phyloP scores from a whole-genome alignment of 257 asterid genomes.

The Gentiana dahurica region DNA sequence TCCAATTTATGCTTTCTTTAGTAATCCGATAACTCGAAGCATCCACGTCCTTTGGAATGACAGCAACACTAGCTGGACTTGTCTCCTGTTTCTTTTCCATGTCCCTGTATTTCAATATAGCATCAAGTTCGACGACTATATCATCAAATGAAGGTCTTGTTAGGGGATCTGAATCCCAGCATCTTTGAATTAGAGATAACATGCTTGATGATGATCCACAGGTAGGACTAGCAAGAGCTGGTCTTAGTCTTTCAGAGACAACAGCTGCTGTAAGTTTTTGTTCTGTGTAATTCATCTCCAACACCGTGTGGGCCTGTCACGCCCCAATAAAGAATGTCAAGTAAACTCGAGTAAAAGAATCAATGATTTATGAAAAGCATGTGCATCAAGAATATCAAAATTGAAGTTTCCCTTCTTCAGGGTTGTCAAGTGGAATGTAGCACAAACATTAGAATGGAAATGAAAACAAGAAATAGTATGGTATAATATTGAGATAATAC shows the following conservation, averaged over 20 bases:
- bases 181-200: slow-evolving; percentile 54
- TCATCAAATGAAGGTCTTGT: slow-evolving; percentile 63
- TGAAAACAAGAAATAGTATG: too few species aligned
- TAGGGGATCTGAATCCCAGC: slow-evolving; percentile 74
- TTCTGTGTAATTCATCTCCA: slow-evolving; percentile 94
- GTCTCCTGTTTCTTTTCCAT: slow-evolving; percentile 16
- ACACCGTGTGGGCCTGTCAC: slow-evolving; percentile 86
- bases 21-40: slow-evolving; percentile 23
- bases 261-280: slow-evolving; percentile 89
- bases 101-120: slow-evolving; percentile 25
- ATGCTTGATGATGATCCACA: slow-evolving; percentile 42
- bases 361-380: too few species aligned
- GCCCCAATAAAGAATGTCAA: not conserved
- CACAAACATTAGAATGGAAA: too few species aligned
- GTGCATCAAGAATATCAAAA: too few species aligned
- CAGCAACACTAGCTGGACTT: slow-evolving; percentile 10
- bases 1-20: slow-evolving; percentile 74
- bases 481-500: too few species aligned
- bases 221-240: slow-evolving; percentile 56
- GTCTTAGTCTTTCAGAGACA: slow-evolving; percentile 75
- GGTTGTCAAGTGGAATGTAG: not conserved
- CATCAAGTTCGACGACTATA: slow-evolving; percentile 52
- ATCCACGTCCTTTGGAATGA: slow-evolving; percentile 14
- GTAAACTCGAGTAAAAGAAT: too few species aligned
- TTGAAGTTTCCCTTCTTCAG: not conserved